Conservation (phyloP, 495 filamentous ascomycete species). For the Annulohypoxylon nitens region DNA sequence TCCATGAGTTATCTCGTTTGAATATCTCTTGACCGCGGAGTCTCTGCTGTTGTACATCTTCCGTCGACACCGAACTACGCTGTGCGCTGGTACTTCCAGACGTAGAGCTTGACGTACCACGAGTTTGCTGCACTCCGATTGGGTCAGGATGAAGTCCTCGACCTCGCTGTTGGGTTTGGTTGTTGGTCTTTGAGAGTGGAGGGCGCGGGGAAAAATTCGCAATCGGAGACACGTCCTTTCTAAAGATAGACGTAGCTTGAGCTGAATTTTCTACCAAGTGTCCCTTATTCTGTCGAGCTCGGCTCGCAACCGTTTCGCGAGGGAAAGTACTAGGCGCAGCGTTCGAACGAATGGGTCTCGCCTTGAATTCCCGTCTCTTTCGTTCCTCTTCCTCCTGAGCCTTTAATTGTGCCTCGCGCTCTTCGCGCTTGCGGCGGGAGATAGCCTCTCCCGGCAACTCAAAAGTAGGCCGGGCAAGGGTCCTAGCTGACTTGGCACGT, state of each 20-base stretch:
- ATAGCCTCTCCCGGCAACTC: constrained; percentile 80
- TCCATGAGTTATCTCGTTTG: constrained; percentile 65
- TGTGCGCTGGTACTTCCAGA: constrained; percentile 55
- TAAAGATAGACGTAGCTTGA: constrained; percentile 22
- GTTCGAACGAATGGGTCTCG: constrained; percentile 67
- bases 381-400: constrained; percentile 71
- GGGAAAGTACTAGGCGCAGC: constrained; percentile 54
- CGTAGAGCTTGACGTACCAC: constrained; percentile 56
- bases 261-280: constrained; percentile 47
- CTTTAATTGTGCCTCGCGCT: constrained; percentile 72
- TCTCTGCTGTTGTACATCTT: constrained; percentile 64
- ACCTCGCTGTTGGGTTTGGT: constrained; percentile 44
- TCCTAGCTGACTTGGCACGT: constrained; percentile 68
- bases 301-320: constrained; percentile 69
- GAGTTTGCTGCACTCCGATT: constrained; percentile 43
- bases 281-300: constrained; percentile 65
- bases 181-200: constrained; percentile 44
- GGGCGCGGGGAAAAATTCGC: constrained; percentile 27
- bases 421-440: constrained; percentile 75
- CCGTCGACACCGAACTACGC: constrained; percentile 61
- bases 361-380: constrained; percentile 73
- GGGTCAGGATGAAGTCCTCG: constrained; percentile 38
- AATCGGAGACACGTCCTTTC: constrained; percentile 26
- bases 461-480: constrained; percentile 73
- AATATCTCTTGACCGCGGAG: constrained; percentile 72